Conservation (phyloP, 129 eudicot species). For the Erigeron canadensis region DNA sequence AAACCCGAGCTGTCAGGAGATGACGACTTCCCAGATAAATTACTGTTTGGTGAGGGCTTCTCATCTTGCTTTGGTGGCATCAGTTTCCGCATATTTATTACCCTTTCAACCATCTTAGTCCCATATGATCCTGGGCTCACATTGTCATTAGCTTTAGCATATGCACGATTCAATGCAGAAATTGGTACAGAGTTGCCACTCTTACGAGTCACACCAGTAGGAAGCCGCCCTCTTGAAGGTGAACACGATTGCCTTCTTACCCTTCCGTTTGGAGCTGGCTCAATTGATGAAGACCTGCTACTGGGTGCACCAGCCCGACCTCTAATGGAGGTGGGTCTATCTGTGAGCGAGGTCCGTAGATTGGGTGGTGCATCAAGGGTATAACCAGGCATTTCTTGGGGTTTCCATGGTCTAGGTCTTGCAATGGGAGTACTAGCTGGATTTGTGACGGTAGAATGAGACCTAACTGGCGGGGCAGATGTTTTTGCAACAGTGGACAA, state of each 20-base stretch:
- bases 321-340: slow-evolving; percentile 75
- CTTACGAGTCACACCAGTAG: slow-evolving; percentile 54
- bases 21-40: slow-evolving; percentile 74
- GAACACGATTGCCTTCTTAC: slow-evolving; percentile 90
- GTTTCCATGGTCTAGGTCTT: slow-evolving; percentile 88
- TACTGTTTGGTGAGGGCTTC: slow-evolving; percentile 69
- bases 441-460: slow-evolving; percentile 40
- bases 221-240: slow-evolving; percentile 90
- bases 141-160: slow-evolving; percentile 82
- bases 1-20: slow-evolving; percentile 89
- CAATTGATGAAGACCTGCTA: slow-evolving; percentile 78
- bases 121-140: slow-evolving; percentile 77
- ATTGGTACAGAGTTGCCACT: slow-evolving; percentile 94
- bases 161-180: slow-evolving; percentile 60
- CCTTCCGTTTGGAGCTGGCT: slow-evolving; percentile 68
- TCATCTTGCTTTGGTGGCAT: slow-evolving; percentile 85
- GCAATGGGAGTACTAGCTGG: slow-evolving; percentile 58
- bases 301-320: slow-evolving; percentile 85
- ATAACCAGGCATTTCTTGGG: slow-evolving; percentile 97
- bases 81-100: slow-evolving; percentile 80
- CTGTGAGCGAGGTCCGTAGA: slow-evolving; percentile 74
- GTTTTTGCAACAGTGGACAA: slow-evolving; percentile 40
- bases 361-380: slow-evolving; percentile 92
- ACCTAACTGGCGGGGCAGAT: slow-evolving; percentile 44
- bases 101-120: slow-evolving; percentile 92